A percentile compares a stretch with the other conserved stretches of the same genome.
phyloP scores from a whole-genome alignment of 2,329 filamentous ascomycete species.

The Botrytis elliptica region DNA sequence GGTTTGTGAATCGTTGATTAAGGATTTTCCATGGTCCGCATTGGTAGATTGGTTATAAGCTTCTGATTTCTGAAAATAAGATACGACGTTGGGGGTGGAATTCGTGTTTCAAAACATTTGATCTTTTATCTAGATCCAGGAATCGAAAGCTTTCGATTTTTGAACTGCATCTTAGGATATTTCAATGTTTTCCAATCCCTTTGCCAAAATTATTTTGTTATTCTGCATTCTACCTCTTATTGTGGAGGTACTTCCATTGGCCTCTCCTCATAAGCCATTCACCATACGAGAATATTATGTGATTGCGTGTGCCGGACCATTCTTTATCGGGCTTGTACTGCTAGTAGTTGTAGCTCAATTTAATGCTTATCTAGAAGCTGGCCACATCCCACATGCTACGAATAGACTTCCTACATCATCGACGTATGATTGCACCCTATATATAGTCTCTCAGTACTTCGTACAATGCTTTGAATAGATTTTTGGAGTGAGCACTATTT shows the following conservation, averaged over 20 bases:
- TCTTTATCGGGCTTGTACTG: not conserved
- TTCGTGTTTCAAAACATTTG: not conserved
- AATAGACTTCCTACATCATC: no score
- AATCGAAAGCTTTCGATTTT: not conserved
- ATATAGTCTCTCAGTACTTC: not conserved
- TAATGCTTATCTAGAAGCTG: no score
- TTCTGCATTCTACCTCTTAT: not conserved
- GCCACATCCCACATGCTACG: no score
- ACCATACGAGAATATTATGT: no score
- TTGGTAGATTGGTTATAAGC: not conserved
- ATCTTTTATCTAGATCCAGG: not conserved
- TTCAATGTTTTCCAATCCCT: not conserved
- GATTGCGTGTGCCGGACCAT: no score
- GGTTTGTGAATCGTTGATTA: fast-evolving
- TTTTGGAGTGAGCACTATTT: not conserved
- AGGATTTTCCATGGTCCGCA: not conserved
- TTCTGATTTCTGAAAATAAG: not conserved
- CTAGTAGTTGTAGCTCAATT: not conserved
- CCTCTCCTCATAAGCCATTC: no score
- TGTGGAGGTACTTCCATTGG: not conserved
- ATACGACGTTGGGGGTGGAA: not conserved
- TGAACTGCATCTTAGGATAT: not conserved
- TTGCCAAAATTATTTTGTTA: not conserved
- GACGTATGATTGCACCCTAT: not conserved
- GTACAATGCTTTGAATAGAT: no score